Base-by-base conservation (phyloP, 352 stramenopile genomes). In the Phytopythium sindhum region DNA sequence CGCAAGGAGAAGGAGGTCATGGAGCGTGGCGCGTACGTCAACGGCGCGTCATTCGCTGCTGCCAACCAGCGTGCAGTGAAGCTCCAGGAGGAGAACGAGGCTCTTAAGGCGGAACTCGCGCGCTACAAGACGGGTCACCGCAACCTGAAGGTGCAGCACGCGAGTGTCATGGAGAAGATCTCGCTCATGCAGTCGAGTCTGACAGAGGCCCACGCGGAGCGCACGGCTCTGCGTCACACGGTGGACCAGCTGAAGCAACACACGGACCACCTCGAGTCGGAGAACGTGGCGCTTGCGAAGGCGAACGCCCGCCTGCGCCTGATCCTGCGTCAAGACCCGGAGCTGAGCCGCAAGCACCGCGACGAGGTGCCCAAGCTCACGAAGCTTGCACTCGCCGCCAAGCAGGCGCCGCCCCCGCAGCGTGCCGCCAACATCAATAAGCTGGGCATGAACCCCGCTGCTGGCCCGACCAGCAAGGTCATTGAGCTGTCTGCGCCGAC, bases 1-100 rank as follows among this genome's bases (percentile, higher is more conserved):
- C 86, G 86, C 59, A 96, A 96, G 73, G 88, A 96, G 68, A 96
- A 96, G 69, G 87, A 95, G 47, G 82, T 91, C 24, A 94, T 96
- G 86, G 87, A 96, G 67, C 86, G 87, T 67, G 87, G 87, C 15
- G 86, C 85, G 28, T 94, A 94, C 62, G 87, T 95, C 44, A 95
- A 95, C 45, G 87, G 87, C 57, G 87, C 87, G 48, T 94, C 86
- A 23, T 96, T 96, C 57, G 81, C 85, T 0, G 87, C 87, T 21
- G 86, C 86, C 6, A 96, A 96, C 74, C 84, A 91, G 69, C 84
- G 86, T 45, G 87, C 87, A 15, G 84, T 78, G 58, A 95, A 96
- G 74, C 75, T 96, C 26, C 86, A 94, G 56, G 87, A 96, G 45
- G 86, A 93, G 70, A 85, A 90, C 37, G 84, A 93, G 48, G 81